These are phyloP conservation scores for Paraphaeosphaeria minitans DNA, from an alignment of 2,329 filamentous ascomycete genomes.

Conservation along the genomic window DNA sequence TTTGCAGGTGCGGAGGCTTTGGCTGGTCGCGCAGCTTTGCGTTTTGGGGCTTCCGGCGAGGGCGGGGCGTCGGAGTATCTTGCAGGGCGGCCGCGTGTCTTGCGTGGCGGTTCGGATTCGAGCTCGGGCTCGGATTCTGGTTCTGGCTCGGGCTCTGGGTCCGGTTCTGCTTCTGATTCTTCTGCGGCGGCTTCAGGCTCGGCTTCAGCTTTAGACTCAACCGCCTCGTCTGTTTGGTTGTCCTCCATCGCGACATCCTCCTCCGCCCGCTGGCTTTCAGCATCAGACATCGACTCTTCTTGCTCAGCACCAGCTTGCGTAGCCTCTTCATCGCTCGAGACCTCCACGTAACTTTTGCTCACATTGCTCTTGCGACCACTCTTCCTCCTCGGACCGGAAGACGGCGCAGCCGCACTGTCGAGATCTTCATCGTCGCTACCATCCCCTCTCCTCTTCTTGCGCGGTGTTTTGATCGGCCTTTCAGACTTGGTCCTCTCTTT, in stretches of 20 bases:
- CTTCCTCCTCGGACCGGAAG: slow-evolving; percentile 52
- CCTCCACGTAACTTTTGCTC: slow-evolving; percentile 53
- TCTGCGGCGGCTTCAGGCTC: slow-evolving; percentile 23
- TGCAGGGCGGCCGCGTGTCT: background rate
- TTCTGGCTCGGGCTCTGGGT: slow-evolving; percentile 6
- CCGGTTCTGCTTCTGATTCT: slow-evolving; percentile 18
- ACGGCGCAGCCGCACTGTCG: slow-evolving; percentile 29
- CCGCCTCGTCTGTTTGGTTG: slow-evolving; percentile 19
- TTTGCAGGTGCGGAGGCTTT: background rate
- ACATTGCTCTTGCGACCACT: slow-evolving; percentile 44
- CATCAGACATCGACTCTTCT: slow-evolving; percentile 24
- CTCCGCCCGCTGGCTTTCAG: slow-evolving; percentile 22
- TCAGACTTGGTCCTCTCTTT: slow-evolving; percentile 38
- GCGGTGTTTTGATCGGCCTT: slow-evolving; percentile 45
- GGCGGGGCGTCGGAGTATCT: slow-evolving; percentile 24
- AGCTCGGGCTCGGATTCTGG: slow-evolving; percentile 15
- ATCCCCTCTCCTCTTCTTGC: slow-evolving; percentile 37
- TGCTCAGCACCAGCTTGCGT: slow-evolving; percentile 35
- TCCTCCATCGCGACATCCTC: slow-evolving; percentile 38
- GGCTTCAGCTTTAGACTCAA: slow-evolving; percentile 12
- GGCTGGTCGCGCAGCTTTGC: background rate
- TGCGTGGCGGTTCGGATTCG: slow-evolving; percentile 14
- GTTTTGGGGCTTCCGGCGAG: slow-evolving; percentile 19
- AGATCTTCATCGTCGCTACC: slow-evolving; percentile 45
- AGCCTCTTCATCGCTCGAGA: slow-evolving; percentile 50